phyloP scores from a whole-genome alignment of 2,329 filamentous ascomycete genomes.

The Phoma sp. region DNA sequence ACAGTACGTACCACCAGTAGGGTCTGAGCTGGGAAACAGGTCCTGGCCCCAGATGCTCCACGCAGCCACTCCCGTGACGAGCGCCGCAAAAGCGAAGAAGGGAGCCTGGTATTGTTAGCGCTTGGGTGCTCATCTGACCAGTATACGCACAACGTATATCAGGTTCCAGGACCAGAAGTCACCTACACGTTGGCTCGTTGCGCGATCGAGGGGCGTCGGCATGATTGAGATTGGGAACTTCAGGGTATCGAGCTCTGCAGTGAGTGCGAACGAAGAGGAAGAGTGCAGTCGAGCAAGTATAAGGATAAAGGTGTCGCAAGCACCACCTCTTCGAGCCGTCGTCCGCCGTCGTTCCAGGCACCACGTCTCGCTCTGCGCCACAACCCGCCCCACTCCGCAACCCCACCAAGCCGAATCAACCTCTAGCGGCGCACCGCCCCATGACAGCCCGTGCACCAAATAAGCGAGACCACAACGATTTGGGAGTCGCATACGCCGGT shows the following conservation, averaged over 20 bases:
- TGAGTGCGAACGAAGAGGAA: not conserved
- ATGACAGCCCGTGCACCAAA: slow-evolving; percentile 33
- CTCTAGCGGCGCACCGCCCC: slow-evolving; percentile 27
- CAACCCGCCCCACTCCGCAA: slow-evolving; percentile 23
- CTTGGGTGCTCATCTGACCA: not conserved
- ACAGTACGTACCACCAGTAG: slow-evolving; percentile 69
- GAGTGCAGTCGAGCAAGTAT: not conserved
- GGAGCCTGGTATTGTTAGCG: slow-evolving; percentile 32
- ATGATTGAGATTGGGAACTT: slow-evolving; percentile 38
- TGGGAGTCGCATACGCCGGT: slow-evolving; percentile 12
- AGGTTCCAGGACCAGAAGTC: slow-evolving; percentile 28
- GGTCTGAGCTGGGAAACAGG: slow-evolving; percentile 81
- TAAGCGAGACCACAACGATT: slow-evolving; percentile 48
- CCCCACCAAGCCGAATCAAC: slow-evolving; percentile 28
- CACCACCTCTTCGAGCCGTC: not conserved
- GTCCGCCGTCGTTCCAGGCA: not conserved
- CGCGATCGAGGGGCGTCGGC: slow-evolving; percentile 58
- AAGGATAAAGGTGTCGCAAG: slow-evolving; percentile 5
- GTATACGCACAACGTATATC: slow-evolving; percentile 30
- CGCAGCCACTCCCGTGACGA: slow-evolving; percentile 79
- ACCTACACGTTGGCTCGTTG: slow-evolving; percentile 53
- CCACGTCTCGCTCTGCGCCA: slow-evolving; percentile 23
- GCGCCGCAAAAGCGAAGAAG: slow-evolving; percentile 69
- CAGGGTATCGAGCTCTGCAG: not conserved
- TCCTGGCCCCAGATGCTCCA: slow-evolving; percentile 88